phyloP scores from a whole-genome alignment of 2,329 filamentous ascomycete genomes.

The Volutella citrinella region DNA sequence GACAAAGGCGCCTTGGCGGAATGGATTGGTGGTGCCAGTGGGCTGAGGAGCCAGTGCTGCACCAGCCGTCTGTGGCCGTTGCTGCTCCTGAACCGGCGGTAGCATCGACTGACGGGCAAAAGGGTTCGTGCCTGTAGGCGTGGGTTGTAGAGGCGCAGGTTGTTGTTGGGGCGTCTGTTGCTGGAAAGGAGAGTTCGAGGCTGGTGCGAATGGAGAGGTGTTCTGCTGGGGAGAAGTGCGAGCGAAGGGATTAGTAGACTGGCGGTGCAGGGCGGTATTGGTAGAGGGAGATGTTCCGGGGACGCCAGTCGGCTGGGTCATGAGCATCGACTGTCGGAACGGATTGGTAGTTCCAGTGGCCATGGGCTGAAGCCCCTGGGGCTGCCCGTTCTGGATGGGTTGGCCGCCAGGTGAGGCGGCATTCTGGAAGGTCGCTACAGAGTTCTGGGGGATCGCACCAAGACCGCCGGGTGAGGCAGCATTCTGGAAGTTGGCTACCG shows the following conservation, averaged over 20 bases:
- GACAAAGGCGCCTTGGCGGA: constrained; percentile 85
- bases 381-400: constrained; percentile 17
- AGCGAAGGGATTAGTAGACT: constrained; percentile 86
- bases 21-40: constrained; percentile 91
- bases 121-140: constrained; percentile 57
- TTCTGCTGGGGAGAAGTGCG: constrained; percentile 55
- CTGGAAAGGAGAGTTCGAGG: constrained; percentile 42
- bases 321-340: constrained; percentile 88
- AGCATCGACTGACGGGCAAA: constrained; percentile 47
- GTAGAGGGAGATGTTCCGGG: constrained; percentile 20
- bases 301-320: constrained; percentile 53
- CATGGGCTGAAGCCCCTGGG: constrained; percentile 23
- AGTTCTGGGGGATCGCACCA: constrained; percentile 9
- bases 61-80: constrained; percentile 44
- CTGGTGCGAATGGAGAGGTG: constrained; percentile 32
- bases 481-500: constrained; percentile 35
- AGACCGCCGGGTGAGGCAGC: constrained; percentile 16
- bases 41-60: constrained; percentile 66
- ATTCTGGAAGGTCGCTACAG: constrained; percentile 27
- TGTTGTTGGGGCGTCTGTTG: constrained; percentile 34
- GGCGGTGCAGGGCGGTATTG: constrained; percentile 48
- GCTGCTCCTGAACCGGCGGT: constrained; percentile 33
- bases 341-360: constrained; percentile 69
- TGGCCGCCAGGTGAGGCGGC: constrained; percentile 16
- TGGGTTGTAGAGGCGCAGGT: constrained; percentile 42